These are phyloP conservation scores for Pichia cactophila DNA, from an alignment of 1,139 yeast species.

Conservation along the genomic window DNA sequence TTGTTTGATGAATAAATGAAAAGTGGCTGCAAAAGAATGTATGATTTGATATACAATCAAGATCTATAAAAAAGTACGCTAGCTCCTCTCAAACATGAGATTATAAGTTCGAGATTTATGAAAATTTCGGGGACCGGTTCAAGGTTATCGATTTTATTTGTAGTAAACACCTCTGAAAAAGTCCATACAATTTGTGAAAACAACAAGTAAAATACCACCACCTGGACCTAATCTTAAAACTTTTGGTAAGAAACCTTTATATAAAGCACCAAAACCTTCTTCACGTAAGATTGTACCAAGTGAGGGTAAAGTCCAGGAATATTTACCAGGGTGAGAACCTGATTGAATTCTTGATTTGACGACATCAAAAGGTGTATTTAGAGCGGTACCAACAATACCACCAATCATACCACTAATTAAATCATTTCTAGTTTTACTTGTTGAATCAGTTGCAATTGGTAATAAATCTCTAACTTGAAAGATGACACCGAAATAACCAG, in stretches of 20 bases:
- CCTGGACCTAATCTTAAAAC: slow-evolving; percentile 98
- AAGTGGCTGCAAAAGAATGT: neutral
- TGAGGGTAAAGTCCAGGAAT: slow-evolving; percentile 89
- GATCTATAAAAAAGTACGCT: neutral
- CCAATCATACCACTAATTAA: slow-evolving; percentile 90
- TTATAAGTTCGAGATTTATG: no score
- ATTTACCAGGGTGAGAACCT: slow-evolving; percentile 65
- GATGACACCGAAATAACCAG: slow-evolving; percentile 94
- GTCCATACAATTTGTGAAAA: slow-evolving; percentile 90
- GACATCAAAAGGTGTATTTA: slow-evolving; percentile 96
- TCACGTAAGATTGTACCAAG: slow-evolving; percentile 70
- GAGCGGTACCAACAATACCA: slow-evolving; percentile 89
- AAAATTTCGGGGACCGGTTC: neutral
- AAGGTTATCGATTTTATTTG: slow-evolving; percentile 15
- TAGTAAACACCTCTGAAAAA: slow-evolving; percentile 70
- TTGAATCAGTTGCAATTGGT: slow-evolving; percentile 64
- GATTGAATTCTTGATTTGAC: slow-evolving; percentile 96
- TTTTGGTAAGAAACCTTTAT: slow-evolving; percentile 95
- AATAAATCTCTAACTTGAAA: slow-evolving; percentile 74
- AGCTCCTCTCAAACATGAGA: no score
- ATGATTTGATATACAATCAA: no score
- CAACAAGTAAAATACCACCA: slow-evolving; percentile 95
- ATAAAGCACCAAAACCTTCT: slow-evolving; percentile 83
- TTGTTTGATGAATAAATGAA: neutral
- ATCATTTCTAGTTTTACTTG: slow-evolving; percentile 78